Percentiles rank a stretch among this genome's conserved stretches.
Conservation (phyloP, 176 grass and related monocot species). For the Otatea glauca region DNA sequence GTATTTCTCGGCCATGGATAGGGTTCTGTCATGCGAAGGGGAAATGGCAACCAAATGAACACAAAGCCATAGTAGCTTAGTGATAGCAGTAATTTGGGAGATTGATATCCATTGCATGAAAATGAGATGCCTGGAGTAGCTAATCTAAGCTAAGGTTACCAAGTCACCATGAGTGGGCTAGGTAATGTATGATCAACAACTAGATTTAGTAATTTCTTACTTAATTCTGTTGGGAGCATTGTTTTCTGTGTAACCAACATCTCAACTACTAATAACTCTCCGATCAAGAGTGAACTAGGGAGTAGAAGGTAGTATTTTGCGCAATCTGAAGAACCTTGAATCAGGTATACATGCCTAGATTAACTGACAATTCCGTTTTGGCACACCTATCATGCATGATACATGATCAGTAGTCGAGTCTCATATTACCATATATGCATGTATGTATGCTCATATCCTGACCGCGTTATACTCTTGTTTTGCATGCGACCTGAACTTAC, state of each 20-base stretch:
- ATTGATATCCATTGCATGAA: not conserved
- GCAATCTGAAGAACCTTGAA: not conserved
- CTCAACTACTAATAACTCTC: not conserved
- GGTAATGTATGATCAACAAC: constrained; percentile 21
- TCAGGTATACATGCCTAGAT: not conserved
- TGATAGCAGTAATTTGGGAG: not conserved
- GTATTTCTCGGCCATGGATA: constrained; percentile 71
- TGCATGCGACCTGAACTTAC: too few relatives aligned
- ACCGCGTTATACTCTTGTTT: too few relatives aligned
- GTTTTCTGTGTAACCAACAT: not conserved
- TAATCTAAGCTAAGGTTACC: not conserved
- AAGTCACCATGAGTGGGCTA: constrained; percentile 1
- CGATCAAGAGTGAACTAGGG: too few relatives aligned
- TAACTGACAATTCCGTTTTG: too few relatives aligned
- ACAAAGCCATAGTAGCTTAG: constrained; percentile 26
- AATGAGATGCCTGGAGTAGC: constrained; percentile 20
- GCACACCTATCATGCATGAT: too few relatives aligned
- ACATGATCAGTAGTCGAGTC: too few relatives aligned
- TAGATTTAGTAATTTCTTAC: constrained; percentile 42
- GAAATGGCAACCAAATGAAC: constrained; percentile 67
- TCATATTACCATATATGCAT: too few relatives aligned
- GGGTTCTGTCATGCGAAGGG: constrained; percentile 60
- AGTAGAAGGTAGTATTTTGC: not conserved
- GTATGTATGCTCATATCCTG: too few relatives aligned
- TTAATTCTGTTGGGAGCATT: constrained; percentile 10